A percentile compares a stretch with the other conserved stretches of the same genome.
Evolutionary conservation across 257 asterid species (phyloP).

Genomic region (Craterostigma plantagineum): DNA sequence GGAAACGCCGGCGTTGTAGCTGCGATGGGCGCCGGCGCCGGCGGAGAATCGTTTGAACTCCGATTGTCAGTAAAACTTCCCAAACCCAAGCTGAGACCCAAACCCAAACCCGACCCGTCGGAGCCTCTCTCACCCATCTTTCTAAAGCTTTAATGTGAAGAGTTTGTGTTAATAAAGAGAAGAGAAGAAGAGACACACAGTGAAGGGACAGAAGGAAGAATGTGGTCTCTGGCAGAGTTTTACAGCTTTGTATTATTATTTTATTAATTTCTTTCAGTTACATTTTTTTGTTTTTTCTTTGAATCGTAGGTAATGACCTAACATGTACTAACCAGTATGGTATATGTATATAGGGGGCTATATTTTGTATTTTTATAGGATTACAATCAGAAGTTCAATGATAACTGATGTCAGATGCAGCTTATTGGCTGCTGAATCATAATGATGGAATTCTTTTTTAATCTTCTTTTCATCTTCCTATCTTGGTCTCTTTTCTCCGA

Average conservation of each 20-base stretch:
- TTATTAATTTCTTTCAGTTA: too few species aligned
- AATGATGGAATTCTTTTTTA: conserved; percentile 49
- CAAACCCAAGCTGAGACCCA: conserved; percentile 53
- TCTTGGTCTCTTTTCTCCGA: too few species aligned
- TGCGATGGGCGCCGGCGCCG: conserved; percentile 9
- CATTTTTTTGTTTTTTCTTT: too few species aligned
- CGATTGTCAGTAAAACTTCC: conserved; percentile 5
- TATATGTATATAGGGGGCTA: too few species aligned
- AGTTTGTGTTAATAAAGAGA: too few species aligned
- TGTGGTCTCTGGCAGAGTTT: too few species aligned
- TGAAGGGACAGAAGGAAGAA: too few species aligned
- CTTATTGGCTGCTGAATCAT: conserved; percentile 78
- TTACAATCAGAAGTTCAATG: conserved; percentile 56
- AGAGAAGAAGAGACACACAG: conserved; percentile 5
- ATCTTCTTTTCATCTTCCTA: background rate
- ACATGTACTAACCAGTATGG: too few species aligned
- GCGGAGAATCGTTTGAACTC: conserved; percentile 12
- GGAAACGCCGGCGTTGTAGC: conserved; percentile 21
- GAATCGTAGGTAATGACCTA: too few species aligned
- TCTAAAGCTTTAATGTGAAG: background rate
- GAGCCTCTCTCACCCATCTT: conserved; percentile 33
- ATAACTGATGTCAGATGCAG: conserved; percentile 61
- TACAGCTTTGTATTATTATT: too few species aligned
- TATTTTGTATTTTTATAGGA: background rate
- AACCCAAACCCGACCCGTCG: conserved; percentile 41